Evolutionary conservation across 2,329 filamentous ascomycete species (phyloP), one percentile per base, ranked within the genome.

Genomic region (Sarocladium brachiariae): DNA sequence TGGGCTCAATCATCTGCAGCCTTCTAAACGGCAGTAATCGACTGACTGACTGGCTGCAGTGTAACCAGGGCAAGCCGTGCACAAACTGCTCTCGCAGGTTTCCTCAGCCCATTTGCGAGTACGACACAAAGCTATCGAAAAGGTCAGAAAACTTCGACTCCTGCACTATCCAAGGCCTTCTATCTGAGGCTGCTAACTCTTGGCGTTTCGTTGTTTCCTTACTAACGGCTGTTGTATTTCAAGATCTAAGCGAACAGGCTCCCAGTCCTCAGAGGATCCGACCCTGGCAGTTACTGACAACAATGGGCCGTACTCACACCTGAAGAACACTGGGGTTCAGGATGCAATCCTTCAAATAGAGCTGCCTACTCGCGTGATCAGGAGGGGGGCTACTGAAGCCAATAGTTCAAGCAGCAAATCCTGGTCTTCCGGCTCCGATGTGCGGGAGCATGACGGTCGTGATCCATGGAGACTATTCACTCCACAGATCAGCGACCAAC

Each of bases 41-140:
- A n/a, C n/a, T 24, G 23, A 45, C 24, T 30, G 24, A 45, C 23
- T 13, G 10, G 8, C 25, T 52, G 33, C 54, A 79, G 76, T 80
- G 76, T 58, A 75, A 77, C 56, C 74, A 77, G 56, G 70, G 71
- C 23, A 73, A 75, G 25, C 76, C 76, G 13, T 79, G 76, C 61
- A 71, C 70, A 38, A 77, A 79, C 57, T 80, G 76, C 55, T 63
- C 69, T 21, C 71, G 76, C 33, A 68, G 76, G 25, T 79, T 75
- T 53, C 76, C 76, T 1, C 73, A 71, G 49, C 75, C 75, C 1
- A 57, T 64, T 6, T 80, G 76, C 59, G 69, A 76, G 55, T 80
- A 80, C 51, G 59, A 53, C 24, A 50, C 51, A 23, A 57, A 60
- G 14, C 21, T 30, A 31, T 37, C 52, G n/a, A 65, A 59, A 49